Evolutionary conservation across 2,329 filamentous ascomycete genomes (phyloP).

Genomic region (Piedraia hortae): DNA sequence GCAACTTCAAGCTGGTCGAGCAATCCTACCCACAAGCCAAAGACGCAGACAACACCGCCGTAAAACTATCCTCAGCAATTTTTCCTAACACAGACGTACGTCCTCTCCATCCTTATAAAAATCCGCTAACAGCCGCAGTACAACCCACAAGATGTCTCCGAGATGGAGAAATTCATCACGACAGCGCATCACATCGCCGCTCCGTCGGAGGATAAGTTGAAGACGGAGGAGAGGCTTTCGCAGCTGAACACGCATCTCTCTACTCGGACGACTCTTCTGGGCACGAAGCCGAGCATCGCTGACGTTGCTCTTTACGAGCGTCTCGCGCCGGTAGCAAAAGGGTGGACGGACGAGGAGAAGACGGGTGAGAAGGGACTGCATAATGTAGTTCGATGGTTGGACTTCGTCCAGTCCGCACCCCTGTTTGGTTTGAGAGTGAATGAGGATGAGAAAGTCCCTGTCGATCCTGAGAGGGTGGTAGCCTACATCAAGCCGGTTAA

Average conservation of each 20-base stretch:
- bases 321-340: constrained; percentile 46
- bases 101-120: background rate
- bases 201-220: constrained; percentile 28
- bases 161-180: constrained; percentile 72
- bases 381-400: constrained; percentile 70
- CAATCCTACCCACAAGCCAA: constrained; percentile 12
- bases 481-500: constrained; percentile 76
- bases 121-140: constrained; percentile 25
- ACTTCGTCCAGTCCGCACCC: constrained; percentile 79
- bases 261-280: constrained; percentile 67
- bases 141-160: constrained; percentile 50
- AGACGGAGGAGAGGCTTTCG: constrained; percentile 37
- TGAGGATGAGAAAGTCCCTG: constrained; percentile 44
- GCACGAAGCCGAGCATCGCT: constrained; percentile 65
- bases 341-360: constrained; percentile 62
- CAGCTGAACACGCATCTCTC: constrained; percentile 69
- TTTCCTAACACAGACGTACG: constrained; percentile 11
- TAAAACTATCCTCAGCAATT: constrained; percentile 12
- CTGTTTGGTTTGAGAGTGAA: constrained; percentile 40
- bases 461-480: constrained; percentile 55
- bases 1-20: constrained; percentile 8
- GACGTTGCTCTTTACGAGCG: constrained; percentile 63
- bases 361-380: constrained; percentile 75
- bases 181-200: constrained; percentile 43
- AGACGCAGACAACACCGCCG: constrained; percentile 9